These are phyloP conservation scores for Botryotinia calthae DNA, from an alignment of 2,329 filamentous ascomycete genomes.

Conservation along the genomic window DNA sequence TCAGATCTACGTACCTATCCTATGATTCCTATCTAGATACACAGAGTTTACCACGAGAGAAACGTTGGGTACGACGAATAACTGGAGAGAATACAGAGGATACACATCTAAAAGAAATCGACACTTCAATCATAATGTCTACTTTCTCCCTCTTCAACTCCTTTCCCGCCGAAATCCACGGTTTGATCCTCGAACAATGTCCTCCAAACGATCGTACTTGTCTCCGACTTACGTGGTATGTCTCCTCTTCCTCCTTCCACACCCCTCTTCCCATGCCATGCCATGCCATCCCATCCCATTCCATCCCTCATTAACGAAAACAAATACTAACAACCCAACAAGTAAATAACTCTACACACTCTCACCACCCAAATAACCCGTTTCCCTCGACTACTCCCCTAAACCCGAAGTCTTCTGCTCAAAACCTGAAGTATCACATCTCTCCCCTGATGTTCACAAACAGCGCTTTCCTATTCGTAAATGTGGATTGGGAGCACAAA, in stretches of 20 bases:
- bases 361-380: conserved; percentile 10
- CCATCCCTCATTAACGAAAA: background rate
- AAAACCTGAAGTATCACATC: background rate
- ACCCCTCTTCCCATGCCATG: too few relatives aligned
- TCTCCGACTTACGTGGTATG: conserved; percentile 34
- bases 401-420: conserved; percentile 17
- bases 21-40: background rate
- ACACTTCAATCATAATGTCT: background rate
- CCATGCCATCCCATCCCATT: too few relatives aligned
- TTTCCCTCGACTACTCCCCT: conserved; percentile 25
- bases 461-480: background rate
- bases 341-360: conserved; percentile 33
- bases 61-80: fast-evolving
- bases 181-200: conserved; percentile 30
- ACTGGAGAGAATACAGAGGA: background rate
- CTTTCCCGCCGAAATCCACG: conserved; percentile 34
- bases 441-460: background rate
- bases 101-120: background rate
- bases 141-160: conserved; percentile 4
- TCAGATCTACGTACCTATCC: background rate
- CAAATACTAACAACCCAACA: background rate
- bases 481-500: background rate
- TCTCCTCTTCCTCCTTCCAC: conserved; percentile 29
- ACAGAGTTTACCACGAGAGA: background rate
- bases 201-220: conserved; percentile 32